These are phyloP conservation scores for Ogataea glucozyma DNA, from an alignment of 805 yeast genomes.

Conservation along the genomic window DNA sequence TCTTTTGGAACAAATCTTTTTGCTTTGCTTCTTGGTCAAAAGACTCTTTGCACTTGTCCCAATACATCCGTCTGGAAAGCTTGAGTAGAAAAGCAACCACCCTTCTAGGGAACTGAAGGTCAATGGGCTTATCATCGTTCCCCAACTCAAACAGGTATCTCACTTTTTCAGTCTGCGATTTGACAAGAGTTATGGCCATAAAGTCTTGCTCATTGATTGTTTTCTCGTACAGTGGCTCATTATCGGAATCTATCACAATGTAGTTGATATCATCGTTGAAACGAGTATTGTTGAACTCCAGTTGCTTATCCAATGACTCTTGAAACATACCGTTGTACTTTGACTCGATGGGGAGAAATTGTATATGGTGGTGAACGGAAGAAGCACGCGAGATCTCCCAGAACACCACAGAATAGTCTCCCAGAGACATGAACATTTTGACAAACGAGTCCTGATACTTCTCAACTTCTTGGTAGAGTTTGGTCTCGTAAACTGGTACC, in stretches of 20 bases:
- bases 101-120: slow-evolving; percentile 82
- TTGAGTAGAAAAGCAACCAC: slow-evolving; percentile 66
- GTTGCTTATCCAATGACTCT: slow-evolving; percentile 45
- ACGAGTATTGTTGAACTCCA: slow-evolving; percentile 48
- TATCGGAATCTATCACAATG: slow-evolving; percentile 29
- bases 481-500: slow-evolving; percentile 33
- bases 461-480: slow-evolving; percentile 45
- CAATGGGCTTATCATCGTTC: slow-evolving; percentile 41
- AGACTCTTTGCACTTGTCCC: slow-evolving; percentile 78
- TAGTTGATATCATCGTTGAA: slow-evolving; percentile 45
- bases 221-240: slow-evolving; percentile 23
- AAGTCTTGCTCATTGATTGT: slow-evolving; percentile 39
- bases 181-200: slow-evolving; percentile 34
- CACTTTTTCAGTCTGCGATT: slow-evolving; percentile 14
- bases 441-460: slow-evolving; percentile 50
- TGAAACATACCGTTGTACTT: slow-evolving; percentile 43
- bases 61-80: slow-evolving; percentile 61
- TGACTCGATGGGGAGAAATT: slow-evolving; percentile 64
- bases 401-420: slow-evolving; percentile 53
- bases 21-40: slow-evolving; percentile 62
- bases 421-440: slow-evolving; percentile 43
- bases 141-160: slow-evolving; percentile 34
- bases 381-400: slow-evolving; percentile 68
- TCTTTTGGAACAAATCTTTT: slow-evolving; percentile 59
- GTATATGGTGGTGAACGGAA: slow-evolving; percentile 76